Conservation (phyloP, 768 basidiomycete genomes). For the Cytidiella melzeri region DNA sequence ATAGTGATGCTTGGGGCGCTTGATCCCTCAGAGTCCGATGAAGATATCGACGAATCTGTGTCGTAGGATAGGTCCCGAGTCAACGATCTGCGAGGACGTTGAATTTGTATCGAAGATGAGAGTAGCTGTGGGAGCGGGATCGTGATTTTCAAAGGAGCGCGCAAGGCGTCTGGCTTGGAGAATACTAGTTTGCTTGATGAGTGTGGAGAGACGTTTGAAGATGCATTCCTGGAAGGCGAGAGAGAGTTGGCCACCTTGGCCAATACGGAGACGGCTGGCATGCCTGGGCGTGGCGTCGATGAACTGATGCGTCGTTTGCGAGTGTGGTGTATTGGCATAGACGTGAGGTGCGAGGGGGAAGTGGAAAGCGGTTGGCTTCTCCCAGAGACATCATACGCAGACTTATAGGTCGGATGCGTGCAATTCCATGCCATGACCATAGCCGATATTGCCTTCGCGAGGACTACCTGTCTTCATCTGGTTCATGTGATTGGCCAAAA, state of each 20-base stretch:
- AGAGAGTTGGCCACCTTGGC: no score
- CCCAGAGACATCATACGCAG: no score
- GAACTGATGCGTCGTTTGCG: no score
- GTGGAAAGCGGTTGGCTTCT: no score
- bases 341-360: no score
- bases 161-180: slow-evolving; percentile 2
- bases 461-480: background rate
- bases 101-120: background rate
- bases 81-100: background rate
- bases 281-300: no score
- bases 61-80: background rate
- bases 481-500: background rate
- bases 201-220: no score
- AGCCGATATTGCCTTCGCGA: background rate
- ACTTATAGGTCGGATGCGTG: no score
- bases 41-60: background rate
- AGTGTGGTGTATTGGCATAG: no score
- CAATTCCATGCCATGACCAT: no score
- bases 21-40: slow-evolving; percentile 6
- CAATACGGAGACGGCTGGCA: no score
- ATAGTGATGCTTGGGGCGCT: slow-evolving; percentile 3
- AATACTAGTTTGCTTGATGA: slow-evolving; percentile 2
- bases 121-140: slow-evolving; percentile 5
- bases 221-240: no score
- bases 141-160: slow-evolving; percentile 5